Evolutionary conservation across 176 grass and related monocot species (phyloP), one percentile per base, ranked within the genome.

Genomic region (Saccharum officinarum): DNA sequence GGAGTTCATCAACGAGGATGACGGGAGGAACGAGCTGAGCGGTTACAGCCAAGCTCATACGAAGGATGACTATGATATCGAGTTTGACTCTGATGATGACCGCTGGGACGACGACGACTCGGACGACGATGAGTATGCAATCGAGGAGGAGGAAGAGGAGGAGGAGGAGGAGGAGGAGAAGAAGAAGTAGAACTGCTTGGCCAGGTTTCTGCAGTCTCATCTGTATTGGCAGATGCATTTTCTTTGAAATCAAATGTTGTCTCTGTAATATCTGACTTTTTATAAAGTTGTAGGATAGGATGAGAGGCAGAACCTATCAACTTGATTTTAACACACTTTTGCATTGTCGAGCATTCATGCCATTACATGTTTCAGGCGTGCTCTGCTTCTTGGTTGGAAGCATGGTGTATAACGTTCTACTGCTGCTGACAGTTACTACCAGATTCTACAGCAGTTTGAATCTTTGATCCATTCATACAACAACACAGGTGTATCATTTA

Each of bases 1-100:
- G 71, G 91, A 95, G 74, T 94, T 92, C 84, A 91, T 94, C 42
- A 98, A 96, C 11, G 91, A 92, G 74, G 91, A 86, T 25, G 91
- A 88, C 0, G 81, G 87, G 22, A 87, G 17, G 54, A 62, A 90
- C 6, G 91, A 96, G 70, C 69, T 98, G 64, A 79, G 16, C 54
- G 50, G 82, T 83, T 82, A 77, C 73, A 26, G 22, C 10, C 15
- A 18, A 45, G 67, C 34, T 6, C 13, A 2, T 1, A 26, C 0
- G 18, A 57, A 75, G 25, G 59, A 55, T 0, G 73, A 80, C 14
- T 60, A 87, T 3, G 85, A 82, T 45, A 59, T 81, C 3, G 80
- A 77, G 47, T 0, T 26, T 2, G 77, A 61, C 18, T 80, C 88
- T 0, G 86, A 91, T 0, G 77, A 75, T 1, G 55, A 59, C 7